Percentiles rank a stretch among this genome's conserved stretches.
phyloP scores from a whole-genome alignment of 202 grass and related monocot species.

The Panicum virgatum region DNA sequence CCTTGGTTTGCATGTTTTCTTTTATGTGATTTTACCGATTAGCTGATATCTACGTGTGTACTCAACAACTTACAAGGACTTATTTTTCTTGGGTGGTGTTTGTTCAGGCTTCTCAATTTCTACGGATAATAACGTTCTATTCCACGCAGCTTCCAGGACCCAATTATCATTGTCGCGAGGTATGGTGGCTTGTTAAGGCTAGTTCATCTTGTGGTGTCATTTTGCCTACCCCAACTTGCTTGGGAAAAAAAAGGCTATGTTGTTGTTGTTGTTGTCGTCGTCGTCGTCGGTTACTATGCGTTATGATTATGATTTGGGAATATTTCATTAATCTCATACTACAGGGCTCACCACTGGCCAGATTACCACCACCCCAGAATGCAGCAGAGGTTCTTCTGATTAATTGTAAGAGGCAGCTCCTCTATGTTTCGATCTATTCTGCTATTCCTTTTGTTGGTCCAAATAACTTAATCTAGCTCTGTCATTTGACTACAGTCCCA shows the following conservation, averaged over 20 bases:
- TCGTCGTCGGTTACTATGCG: not conserved
- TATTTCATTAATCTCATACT: conserved; percentile 5
- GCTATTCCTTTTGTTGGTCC: not conserved
- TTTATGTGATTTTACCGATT: not conserved
- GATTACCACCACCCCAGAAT: conserved; percentile 66
- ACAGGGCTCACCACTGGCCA: conserved; percentile 69
- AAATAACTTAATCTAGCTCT: not conserved
- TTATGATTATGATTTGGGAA: not conserved
- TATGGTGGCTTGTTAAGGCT: conserved; percentile 28
- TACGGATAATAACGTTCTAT: conserved; percentile 89
- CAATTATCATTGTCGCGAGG: conserved; percentile 89
- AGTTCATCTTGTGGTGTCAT: not conserved
- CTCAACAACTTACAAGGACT: not conserved
- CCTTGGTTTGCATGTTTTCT: not conserved
- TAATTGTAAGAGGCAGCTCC: conserved; percentile 57
- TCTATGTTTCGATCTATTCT: not conserved
- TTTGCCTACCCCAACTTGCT: too few relatives aligned
- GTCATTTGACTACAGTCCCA: conserved; percentile 57
- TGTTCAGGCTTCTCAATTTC: conserved; percentile 69
- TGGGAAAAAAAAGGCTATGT: too few relatives aligned
- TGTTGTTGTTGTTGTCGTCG: too few relatives aligned
- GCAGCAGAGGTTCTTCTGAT: conserved; percentile 65
- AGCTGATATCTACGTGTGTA: conserved; percentile 9
- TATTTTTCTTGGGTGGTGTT: conserved; percentile 4
- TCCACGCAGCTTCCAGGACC: conserved; percentile 90